Base-by-base conservation (phyloP, 306 rosid genomes). In the Pyrus pyrifolia region DNA sequence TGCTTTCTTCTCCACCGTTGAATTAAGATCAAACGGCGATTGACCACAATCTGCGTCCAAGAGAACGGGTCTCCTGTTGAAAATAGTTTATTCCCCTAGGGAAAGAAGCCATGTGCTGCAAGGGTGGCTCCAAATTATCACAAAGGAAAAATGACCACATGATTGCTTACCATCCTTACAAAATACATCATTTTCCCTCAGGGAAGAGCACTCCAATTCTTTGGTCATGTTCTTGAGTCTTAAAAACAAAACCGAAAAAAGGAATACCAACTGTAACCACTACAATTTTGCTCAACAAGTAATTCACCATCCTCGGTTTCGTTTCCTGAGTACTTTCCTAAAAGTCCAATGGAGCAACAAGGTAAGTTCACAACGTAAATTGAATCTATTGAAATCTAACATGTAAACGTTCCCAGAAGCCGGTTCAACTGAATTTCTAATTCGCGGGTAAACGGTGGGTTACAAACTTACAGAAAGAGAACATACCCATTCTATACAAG, bases 391-490 rank as follows among this genome's bases (percentile, higher is more conserved):
- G 27, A 66, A 35, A 66, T 4, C 27, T 11, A 29, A 18, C 4
- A 42, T 3, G 69, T 30, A 29, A 30, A 30, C 13, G 33, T 65
- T 75, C 53, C 79, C 31, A 46, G 21, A 65, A 29, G 52, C 22
- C 59, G 23, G 64, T 51, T 51, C 38, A 12, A 55, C 42, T 35
- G 15, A 57, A 76, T 11, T 22, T 67, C 65, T 40, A 18, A 25
- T 31, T 40, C 21, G 8, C 27, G 31, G 11, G 21, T 18, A 11
- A 11, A 25, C 21, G 5, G 29, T 40, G 44, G 66, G 40, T 21
- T 76, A 55, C 74, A 76, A 57, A 45, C 49, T 77, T 68, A 42
- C 61, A 42, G 69, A 42, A 21, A 10, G 3, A 57, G 19, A 77
- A 30, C 69, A 77, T 11, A 31, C 61, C 67, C 73, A 38, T 42